Evolutionary conservation across 1,284 basidiomycete species (phyloP).

Genomic region (Microbotryum violaceum): DNA sequence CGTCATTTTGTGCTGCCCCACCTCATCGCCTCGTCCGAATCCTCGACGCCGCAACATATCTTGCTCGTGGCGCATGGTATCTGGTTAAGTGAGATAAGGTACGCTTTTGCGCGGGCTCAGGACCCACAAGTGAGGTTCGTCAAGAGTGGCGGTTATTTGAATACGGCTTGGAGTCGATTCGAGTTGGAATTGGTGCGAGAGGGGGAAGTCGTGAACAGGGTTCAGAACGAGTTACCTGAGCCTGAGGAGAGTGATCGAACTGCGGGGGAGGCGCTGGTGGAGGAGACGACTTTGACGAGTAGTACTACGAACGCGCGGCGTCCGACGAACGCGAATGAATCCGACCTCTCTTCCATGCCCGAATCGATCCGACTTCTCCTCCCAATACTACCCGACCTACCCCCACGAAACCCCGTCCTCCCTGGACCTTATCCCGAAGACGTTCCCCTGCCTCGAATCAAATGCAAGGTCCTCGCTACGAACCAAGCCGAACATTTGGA

Average conservation of each 20-base stretch:
- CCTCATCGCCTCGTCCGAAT: slow-evolving; percentile 37
- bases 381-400: slow-evolving; percentile 35
- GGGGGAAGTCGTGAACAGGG: slow-evolving; percentile 1
- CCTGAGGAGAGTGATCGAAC: too few species aligned
- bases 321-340: too few species aligned
- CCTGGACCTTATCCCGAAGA: slow-evolving; percentile 1
- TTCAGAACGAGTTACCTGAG: background rate
- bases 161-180: slow-evolving; percentile 47
- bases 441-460: slow-evolving; percentile 32
- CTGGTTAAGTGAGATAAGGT: slow-evolving; percentile 55
- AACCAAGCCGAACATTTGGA: slow-evolving; percentile 44
- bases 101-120: slow-evolving; percentile 35
- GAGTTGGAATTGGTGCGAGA: slow-evolving; percentile 39
- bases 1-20: slow-evolving; percentile 56
- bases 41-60: slow-evolving; percentile 47
- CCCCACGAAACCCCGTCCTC: slow-evolving; percentile 26
- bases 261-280: background rate
- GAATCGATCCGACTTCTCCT: slow-evolving; percentile 16
- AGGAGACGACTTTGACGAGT: too few species aligned
- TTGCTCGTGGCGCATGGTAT: slow-evolving; percentile 73
- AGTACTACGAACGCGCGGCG: background rate
- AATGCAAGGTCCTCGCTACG: slow-evolving; percentile 37
- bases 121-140: slow-evolving; percentile 37
- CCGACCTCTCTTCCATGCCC: slow-evolving; percentile 29
- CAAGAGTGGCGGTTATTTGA: slow-evolving; percentile 42